phyloP scores from a whole-genome alignment of 2,329 filamentous ascomycete species.

The Cytospora schulzeri region DNA sequence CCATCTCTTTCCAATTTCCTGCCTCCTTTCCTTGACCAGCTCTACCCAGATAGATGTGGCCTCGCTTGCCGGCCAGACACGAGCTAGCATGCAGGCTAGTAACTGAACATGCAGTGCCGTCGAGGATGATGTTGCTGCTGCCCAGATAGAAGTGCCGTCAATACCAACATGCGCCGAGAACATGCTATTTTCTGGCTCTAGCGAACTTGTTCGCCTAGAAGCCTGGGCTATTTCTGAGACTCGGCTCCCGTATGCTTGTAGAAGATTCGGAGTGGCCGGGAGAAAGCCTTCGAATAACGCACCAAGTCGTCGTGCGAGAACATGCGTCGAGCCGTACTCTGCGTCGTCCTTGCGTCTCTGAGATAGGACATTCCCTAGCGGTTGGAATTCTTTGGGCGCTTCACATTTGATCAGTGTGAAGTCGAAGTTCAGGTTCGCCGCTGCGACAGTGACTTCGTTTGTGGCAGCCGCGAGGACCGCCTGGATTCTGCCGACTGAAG shows the following conservation, averaged over 20 bases:
- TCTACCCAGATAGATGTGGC: slow-evolving; percentile 39
- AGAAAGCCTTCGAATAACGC: slow-evolving; percentile 39
- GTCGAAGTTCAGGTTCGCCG: slow-evolving; percentile 40
- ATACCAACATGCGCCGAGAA: slow-evolving; percentile 34
- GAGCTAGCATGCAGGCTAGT: slow-evolving; percentile 38
- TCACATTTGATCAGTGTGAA: slow-evolving; percentile 45
- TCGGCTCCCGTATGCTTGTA: not conserved
- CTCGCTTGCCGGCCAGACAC: slow-evolving; percentile 30
- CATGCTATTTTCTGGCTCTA: slow-evolving; percentile 36
- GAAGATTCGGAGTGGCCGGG: not conserved
- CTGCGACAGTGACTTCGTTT: not conserved
- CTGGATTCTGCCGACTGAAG: not conserved
- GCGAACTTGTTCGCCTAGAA: slow-evolving; percentile 16
- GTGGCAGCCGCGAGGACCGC: not conserved
- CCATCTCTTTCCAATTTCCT: not conserved
- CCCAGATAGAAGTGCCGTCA: slow-evolving; percentile 33
- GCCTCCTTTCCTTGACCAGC: slow-evolving; percentile 29
- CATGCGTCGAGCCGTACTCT: slow-evolving; percentile 41
- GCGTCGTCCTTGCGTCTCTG: slow-evolving; percentile 34
- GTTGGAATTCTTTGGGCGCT: slow-evolving; percentile 42
- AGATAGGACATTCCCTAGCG: slow-evolving; percentile 37
- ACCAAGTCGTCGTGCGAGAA: slow-evolving; percentile 42
- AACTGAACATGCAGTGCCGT: slow-evolving; percentile 37
- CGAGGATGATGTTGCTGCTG: slow-evolving; percentile 33
- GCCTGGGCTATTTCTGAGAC: not conserved